Evolutionary conservation across 2,329 filamentous ascomycete species (phyloP), one percentile per base, ranked within the genome.

Genomic region (Didymella segeticola): DNA sequence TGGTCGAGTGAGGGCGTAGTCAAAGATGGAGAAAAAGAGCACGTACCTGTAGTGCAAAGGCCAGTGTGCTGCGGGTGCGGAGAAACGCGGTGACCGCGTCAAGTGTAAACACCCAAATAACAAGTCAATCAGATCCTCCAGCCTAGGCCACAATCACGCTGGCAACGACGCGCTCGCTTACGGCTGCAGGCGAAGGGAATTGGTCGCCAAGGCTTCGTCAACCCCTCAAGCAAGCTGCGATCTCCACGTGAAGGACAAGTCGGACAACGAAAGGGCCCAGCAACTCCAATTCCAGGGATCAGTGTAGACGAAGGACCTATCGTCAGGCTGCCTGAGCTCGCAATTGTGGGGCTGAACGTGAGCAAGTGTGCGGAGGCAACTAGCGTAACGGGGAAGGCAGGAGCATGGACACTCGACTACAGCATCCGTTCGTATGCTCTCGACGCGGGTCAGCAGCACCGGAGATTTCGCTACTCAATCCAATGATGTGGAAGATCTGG

Each of bases 351-450:
- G 43, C 36, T 25, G 27, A 17, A 19, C n/a, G 14, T 8, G 36
- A n/a, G 23, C 30, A 31, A 31, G 36, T 19, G 34, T 41, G 48
- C 41, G 48, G 42, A 53, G 42, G 49, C 33, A 42, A 33, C 36
- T 42, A 47, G 43, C 29, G 42, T 15, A 25, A 47, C 36, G 25
- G 49, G 42, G 42, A 42, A 14, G 47, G 33, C 25, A 50, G 39
- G 43, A 47, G 29, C 27, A 45, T 33, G 49, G 27, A 27, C 22
- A n/a, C 49, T 52, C 49, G 36, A 41, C 29, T 31, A 23, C 29
- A 12, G 29, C 43, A 17, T 47, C 36, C 36, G 42, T 29, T 5
- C n/a, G 42, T 46, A 17, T 41, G 25, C 49, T 37, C 29, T 47
- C 29, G 15, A 47, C 30, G 37, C 43, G 23, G 36, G 49, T 11